A percentile compares a stretch with the other conserved stretches of the same genome.
These are phyloP conservation scores for Stipa capillata DNA, from an alignment of 176 grass and related monocot species.

Conservation along the genomic window DNA sequence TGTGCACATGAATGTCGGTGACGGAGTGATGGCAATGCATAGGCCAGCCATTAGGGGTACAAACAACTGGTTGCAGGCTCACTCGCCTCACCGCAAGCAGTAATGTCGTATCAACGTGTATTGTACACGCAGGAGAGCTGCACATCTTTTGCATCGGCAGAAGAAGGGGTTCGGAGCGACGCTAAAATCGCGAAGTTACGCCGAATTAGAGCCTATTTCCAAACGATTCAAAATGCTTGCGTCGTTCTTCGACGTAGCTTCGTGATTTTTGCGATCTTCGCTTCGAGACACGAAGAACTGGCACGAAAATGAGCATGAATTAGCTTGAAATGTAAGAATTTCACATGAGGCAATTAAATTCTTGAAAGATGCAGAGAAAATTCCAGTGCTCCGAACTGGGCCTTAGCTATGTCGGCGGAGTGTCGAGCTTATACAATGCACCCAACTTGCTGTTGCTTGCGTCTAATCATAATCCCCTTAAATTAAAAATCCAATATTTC, in stretches of 20 bases:
- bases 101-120: too few relatives aligned
- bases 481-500: background rate
- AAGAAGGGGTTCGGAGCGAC: too few relatives aligned
- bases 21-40: background rate
- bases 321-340: too few relatives aligned
- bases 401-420: background rate
- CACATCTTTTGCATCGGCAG: too few relatives aligned
- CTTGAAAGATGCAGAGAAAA: too few relatives aligned
- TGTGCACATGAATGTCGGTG: conserved; percentile 27
- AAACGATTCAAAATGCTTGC: background rate
- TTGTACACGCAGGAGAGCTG: too few relatives aligned
- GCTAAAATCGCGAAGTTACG: background rate
- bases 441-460: background rate
- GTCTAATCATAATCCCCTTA: background rate
- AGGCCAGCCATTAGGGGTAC: background rate
- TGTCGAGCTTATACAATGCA: background rate
- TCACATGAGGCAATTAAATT: too few relatives aligned
- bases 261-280: background rate
- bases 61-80: background rate
- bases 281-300: background rate
- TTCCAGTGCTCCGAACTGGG: too few relatives aligned
- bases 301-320: background rate
- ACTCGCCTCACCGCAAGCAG: background rate
- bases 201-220: background rate
- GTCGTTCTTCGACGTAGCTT: background rate